Evolutionary conservation across 345 rosid genomes (phyloP).

Genomic region (Crucihimalaya himalaica): DNA sequence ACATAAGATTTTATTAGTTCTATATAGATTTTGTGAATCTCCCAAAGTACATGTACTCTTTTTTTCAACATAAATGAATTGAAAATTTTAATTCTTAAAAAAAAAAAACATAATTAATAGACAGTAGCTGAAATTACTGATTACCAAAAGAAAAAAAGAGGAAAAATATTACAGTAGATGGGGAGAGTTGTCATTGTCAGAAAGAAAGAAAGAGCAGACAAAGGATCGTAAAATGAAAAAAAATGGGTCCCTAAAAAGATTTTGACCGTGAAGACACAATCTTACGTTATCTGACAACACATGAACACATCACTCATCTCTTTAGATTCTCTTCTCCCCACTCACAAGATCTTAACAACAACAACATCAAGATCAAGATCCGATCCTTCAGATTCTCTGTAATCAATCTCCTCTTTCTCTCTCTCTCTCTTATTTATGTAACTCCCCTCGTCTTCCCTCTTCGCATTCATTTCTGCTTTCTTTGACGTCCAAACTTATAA

Average conservation of each 20-base stretch:
- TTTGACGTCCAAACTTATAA: conserved; percentile 18
- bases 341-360: conserved; percentile 15
- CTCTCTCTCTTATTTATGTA: conserved; percentile 24
- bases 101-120: not conserved
- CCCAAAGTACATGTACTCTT: not conserved
- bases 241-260: conserved; percentile 37
- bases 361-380: conserved; percentile 13
- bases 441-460: conserved; percentile 13
- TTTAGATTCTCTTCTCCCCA: conserved; percentile 34
- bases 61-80: not conserved
- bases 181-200: conserved; percentile 28
- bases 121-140: conserved; percentile 5
- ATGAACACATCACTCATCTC: conserved; percentile 31
- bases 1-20: not conserved
- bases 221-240: conserved; percentile 16
- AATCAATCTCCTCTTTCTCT: not conserved
- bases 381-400: conserved; percentile 34
- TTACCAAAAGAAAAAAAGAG: not conserved
- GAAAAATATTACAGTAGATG: not conserved
- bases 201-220: conserved; percentile 21
- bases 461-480: conserved; percentile 11
- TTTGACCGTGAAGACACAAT: conserved; percentile 31
- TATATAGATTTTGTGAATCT: conserved; percentile 13
- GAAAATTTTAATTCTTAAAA: not conserved
- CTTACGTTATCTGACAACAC: conserved; percentile 39